Evolutionary conservation across 805 yeast species (phyloP).

Genomic region (Wickerhamomyces canadensis): DNA sequence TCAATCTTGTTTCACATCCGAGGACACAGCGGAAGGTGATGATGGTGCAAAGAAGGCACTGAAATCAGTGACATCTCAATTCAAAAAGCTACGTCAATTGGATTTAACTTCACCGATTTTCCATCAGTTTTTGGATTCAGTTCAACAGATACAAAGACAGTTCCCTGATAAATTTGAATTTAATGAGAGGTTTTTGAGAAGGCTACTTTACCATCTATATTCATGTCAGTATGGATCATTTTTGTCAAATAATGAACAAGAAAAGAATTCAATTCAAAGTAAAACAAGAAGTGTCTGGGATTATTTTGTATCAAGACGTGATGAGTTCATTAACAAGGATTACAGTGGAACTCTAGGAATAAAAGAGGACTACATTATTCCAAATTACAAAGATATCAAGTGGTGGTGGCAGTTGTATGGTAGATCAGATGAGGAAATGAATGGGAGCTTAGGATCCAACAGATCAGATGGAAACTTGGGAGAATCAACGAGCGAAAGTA

Average conservation of each 20-base stretch:
- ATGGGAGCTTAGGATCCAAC: slow-evolving; percentile 24
- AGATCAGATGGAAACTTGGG: too few species aligned
- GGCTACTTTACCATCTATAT: slow-evolving; percentile 81
- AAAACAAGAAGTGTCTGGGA: slow-evolving; percentile 87
- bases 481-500: too few species aligned
- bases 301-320: slow-evolving; percentile 71
- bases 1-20: slow-evolving; percentile 32
- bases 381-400: slow-evolving; percentile 54
- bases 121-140: slow-evolving; percentile 89
- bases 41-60: slow-evolving; percentile 37
- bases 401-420: slow-evolving; percentile 94
- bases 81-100: slow-evolving; percentile 41
- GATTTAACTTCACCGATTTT: slow-evolving; percentile 84
- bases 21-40: slow-evolving; percentile 28
- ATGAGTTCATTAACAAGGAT: slow-evolving; percentile 57
- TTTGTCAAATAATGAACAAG: slow-evolving; percentile 67
- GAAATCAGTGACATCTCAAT: slow-evolving; percentile 44
- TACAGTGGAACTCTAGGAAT: slow-evolving; percentile 29
- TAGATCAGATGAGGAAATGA: slow-evolving; percentile 63
- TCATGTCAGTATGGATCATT: slow-evolving; percentile 96
- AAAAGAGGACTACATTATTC: slow-evolving; percentile 39
- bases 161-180: slow-evolving; percentile 74
- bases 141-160: slow-evolving; percentile 72
- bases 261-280: slow-evolving; percentile 40
- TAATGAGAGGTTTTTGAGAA: slow-evolving; percentile 79